These are phyloP conservation scores for Celoporthe dispersa DNA, from an alignment of 2,329 filamentous ascomycete genomes.

Conservation along the genomic window DNA sequence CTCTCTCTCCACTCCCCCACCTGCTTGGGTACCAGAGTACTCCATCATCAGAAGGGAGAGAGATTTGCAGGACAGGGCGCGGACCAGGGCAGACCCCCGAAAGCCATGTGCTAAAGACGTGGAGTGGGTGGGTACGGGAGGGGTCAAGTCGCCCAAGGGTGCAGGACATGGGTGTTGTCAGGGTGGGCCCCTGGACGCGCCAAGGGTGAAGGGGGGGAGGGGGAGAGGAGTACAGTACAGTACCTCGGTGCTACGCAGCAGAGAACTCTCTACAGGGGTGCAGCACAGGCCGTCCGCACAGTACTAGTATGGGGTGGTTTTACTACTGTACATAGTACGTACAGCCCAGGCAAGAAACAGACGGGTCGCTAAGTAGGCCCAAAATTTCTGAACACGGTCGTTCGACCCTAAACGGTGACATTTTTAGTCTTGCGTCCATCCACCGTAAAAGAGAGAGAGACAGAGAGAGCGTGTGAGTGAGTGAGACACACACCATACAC, in stretches of 20 bases:
- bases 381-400: conserved; percentile 15
- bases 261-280: not conserved
- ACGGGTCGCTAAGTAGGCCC: not conserved
- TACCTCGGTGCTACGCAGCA: not conserved
- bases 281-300: not conserved
- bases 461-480: too few species aligned
- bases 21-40: not conserved
- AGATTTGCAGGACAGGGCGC: conserved; percentile 29
- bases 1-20: not conserved
- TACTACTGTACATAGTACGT: not conserved
- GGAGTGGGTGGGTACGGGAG: conserved; percentile 26
- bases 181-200: conserved; percentile 10
- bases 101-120: conserved; percentile 31
- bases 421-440: not conserved
- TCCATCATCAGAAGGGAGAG: conserved; percentile 19
- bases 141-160: conserved; percentile 9
- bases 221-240: not conserved
- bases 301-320: not conserved
- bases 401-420: not conserved
- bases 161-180: conserved; percentile 2
- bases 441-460: not conserved
- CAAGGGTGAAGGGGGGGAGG: not conserved
- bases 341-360: not conserved
- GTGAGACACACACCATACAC: too few species aligned
- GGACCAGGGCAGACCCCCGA: conserved; percentile 26